phyloP scores from a whole-genome alignment of 2,329 filamentous ascomycete genomes.

The Cladosporium sp. region DNA sequence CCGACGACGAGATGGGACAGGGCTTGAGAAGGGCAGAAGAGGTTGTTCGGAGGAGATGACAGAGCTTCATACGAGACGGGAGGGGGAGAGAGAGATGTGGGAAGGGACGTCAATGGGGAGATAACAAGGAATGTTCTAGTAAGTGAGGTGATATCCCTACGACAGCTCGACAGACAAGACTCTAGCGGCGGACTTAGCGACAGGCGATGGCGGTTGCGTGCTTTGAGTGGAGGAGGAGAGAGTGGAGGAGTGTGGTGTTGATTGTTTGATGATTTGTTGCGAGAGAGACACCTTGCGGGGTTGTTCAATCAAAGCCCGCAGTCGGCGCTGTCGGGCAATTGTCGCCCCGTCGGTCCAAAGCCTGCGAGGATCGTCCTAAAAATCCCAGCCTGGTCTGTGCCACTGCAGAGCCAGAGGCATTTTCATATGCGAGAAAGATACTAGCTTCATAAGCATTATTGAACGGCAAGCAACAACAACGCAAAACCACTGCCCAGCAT shows the following conservation, averaged over 20 bases:
- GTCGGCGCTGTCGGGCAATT: neutral
- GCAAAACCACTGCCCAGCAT: neutral
- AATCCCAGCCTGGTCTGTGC: no score
- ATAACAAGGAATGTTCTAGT: neutral
- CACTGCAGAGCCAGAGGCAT: neutral
- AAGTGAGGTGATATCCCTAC: neutral
- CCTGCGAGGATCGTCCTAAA: no score
- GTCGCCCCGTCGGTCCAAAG: no score
- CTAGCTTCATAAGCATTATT: no score
- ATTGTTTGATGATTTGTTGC: neutral
- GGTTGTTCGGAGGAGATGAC: slow-evolving; percentile 5
- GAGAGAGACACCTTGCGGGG: neutral
- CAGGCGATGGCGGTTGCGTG: neutral
- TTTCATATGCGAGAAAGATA: no score
- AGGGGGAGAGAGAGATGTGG: no score
- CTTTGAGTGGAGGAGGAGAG: no score
- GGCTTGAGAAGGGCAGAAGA: neutral
- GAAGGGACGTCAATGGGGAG: neutral
- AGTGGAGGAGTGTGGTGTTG: no score
- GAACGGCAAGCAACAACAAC: no score
- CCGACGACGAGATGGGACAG: neutral
- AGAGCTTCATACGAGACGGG: slow-evolving; percentile 4
- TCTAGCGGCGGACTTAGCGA: neutral
- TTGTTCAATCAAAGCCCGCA: neutral
- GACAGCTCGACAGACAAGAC: neutral